These are phyloP conservation scores for Plectranthus barbatus DNA, from an alignment of 257 asterid genomes.

Conservation along the genomic window DNA sequence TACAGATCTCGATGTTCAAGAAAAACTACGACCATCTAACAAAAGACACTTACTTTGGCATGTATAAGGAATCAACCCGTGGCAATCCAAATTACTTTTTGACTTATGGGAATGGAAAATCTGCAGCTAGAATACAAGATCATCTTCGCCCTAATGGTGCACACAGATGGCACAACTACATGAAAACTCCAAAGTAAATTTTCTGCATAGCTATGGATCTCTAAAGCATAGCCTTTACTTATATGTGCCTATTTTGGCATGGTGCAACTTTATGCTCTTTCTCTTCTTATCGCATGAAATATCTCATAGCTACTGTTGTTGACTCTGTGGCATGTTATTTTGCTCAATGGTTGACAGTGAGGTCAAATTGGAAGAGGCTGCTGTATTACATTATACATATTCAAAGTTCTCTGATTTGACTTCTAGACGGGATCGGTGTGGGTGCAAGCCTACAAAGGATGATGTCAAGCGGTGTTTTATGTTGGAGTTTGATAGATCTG, in stretches of 20 bases:
- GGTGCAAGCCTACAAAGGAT: conserved; percentile 79
- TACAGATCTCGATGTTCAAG: conserved; percentile 83
- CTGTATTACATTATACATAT: conserved; percentile 74
- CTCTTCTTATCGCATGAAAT: background rate
- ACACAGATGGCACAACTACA: conserved; percentile 76
- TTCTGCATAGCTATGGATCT: background rate
- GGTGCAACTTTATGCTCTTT: background rate
- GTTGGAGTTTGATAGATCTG: conserved; percentile 75
- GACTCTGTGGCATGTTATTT: conserved; percentile 1
- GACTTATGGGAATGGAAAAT: conserved; percentile 78
- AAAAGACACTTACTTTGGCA: conserved; percentile 46
- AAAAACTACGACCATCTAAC: conserved; percentile 61
- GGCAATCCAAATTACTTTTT: conserved; percentile 69
- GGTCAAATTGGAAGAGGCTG: conserved; percentile 65
- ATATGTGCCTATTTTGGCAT: background rate
- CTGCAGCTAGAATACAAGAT: conserved; percentile 70
- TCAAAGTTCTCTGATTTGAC: conserved; percentile 75
- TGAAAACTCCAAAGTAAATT: conserved; percentile 60
- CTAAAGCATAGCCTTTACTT: background rate
- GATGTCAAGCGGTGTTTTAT: conserved; percentile 70
- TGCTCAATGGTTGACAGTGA: conserved; percentile 42
- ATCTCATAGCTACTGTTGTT: background rate
- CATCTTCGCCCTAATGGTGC: conserved; percentile 88
- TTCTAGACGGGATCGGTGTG: conserved; percentile 76
- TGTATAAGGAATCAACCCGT: conserved; percentile 54